Base-by-base conservation (phyloP, 2,329 filamentous ascomycete species). In the Penicillium sp. region DNA sequence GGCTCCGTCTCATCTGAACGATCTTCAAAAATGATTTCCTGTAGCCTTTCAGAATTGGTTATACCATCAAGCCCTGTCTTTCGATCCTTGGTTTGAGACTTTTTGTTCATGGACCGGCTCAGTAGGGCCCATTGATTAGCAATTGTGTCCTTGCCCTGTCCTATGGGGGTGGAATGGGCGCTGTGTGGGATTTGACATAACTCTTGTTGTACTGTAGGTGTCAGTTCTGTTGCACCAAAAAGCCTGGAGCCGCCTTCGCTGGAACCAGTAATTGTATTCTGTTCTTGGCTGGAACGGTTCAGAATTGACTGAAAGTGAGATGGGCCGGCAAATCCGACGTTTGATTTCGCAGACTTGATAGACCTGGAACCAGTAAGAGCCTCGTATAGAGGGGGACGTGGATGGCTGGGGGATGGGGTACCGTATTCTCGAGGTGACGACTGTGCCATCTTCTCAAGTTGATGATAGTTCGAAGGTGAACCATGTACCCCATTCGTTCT, bases 121-220 rank as follows among this genome's bases (percentile, higher is more conserved):
- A 62, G 29, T 2, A 52, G 49, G 14, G 53, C 24, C 49, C 46
- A 57, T 27, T 50, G 50, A 19, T 27, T 29, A 4, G 33, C 22
- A 11, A 56, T 26, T 9, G 33, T 49, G 21, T 57, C 44, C 4
- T 33, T 49, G 5, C 42, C 47, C 35, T 48, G 35, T 13, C 37
- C 49, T 27, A 49, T n/a, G n/a, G n/a, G n/a, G n/a, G n/a, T n/a
- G n/a, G n/a, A 44, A 5, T 59, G 21, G 3, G 54, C 46, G 31
- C 42, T 56, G 22, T 50, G 51, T 10, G 51, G 53, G 13, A 57
- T 22, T 43, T 57, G 31, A 29, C 45, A 55, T 33, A 49, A 49
- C 26, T 60, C 55, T 27, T 24, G 35, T 33, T 55, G 54, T 14
- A 49, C 48, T 31, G 24, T 58, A 33, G 57, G 43, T 35, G 43